Evolutionary conservation across 139 green algal species (phyloP).

Genomic region (Tetraselmis chui): DNA sequence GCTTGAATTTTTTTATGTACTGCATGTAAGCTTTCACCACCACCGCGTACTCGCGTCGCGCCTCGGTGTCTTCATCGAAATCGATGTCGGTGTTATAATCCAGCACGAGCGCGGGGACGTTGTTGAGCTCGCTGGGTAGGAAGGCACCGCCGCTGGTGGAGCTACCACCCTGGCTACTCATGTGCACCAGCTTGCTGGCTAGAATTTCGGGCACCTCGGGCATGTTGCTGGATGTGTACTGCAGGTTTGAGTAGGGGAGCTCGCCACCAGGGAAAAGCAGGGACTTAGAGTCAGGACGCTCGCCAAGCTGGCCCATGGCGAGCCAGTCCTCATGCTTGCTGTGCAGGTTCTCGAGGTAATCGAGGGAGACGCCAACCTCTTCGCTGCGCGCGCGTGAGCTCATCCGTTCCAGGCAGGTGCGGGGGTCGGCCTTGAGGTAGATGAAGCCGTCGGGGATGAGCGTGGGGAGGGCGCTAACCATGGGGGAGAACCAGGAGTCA

Average conservation of each 20-base stretch:
- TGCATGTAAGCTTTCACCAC: conserved; percentile 36
- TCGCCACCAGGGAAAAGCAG: neutral
- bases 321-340: conserved; percentile 91
- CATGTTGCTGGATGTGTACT: neutral
- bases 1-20: conserved; percentile 20
- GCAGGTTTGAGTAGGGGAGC: no score
- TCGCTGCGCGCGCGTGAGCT: conserved; percentile 35
- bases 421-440: conserved; percentile 73
- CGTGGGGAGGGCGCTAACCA: conserved; percentile 43
- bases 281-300: neutral
- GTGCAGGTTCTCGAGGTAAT: conserved; percentile 84
- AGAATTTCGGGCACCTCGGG: conserved; percentile 11
- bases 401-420: conserved; percentile 72
- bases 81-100: conserved; percentile 64
- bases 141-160: neutral
- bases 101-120: conserved; percentile 58
- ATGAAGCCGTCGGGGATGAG: conserved; percentile 92
- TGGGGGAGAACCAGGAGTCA: conserved; percentile 65
- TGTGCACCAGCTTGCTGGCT: conserved; percentile 11
- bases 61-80: conserved; percentile 46
- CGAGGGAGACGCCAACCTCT: conserved; percentile 41
- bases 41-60: conserved; percentile 33
- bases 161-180: conserved; percentile 8
- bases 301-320: conserved; percentile 10
- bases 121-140: conserved; percentile 23